Evolutionary conservation across 176 grass and related monocot genomes (phyloP), one percentile per base, ranked within the genome.

Genomic region (Chrysopogon serrulatus): DNA sequence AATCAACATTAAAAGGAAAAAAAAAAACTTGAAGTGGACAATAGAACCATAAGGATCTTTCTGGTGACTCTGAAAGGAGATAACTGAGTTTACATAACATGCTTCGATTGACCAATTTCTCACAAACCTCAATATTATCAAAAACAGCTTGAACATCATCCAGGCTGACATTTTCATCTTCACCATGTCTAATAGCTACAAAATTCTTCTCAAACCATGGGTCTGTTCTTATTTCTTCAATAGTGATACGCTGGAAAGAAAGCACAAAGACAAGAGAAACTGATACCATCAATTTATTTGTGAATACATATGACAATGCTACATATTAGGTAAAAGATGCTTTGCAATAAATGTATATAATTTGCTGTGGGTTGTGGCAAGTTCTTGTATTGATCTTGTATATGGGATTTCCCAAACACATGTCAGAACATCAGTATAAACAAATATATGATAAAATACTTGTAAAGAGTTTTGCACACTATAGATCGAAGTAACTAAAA

Each of bases 101-200:
- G 7, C 70, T 18, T 44, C 17, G 35, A 84, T 75, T 21, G 14
- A 71, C 31, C 17, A 32, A 80, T 48, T 60, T 65, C 44, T 28
- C 83, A 88, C 87, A 73, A 26, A 99, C 96, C 96, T 94, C 87
- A 81, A 99, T 96, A 84, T 99, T 90, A 79, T 96, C 91, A 83
- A 96, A 99, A 90, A 87, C 91, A 81, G 93, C 91, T 37, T 94
- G 71, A 67, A 99, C 84, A 92, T 99, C 96, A 81, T 99, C 96
- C 45, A 99, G 90, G 79, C 86, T 85, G 77, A 94, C 87, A 45
- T 81, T 90, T 83, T 90, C 89, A 75, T 94, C 93, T 73, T 90
- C 84, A 67, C 78, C 87, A 26, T 14, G 54, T 74, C 85, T 89
- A 74, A 94, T 37, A 62, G 74, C 73, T 86, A 92, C 83, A 83